phyloP scores from a whole-genome alignment of 768 basidiomycete species.

The Hericium rajendrae region DNA sequence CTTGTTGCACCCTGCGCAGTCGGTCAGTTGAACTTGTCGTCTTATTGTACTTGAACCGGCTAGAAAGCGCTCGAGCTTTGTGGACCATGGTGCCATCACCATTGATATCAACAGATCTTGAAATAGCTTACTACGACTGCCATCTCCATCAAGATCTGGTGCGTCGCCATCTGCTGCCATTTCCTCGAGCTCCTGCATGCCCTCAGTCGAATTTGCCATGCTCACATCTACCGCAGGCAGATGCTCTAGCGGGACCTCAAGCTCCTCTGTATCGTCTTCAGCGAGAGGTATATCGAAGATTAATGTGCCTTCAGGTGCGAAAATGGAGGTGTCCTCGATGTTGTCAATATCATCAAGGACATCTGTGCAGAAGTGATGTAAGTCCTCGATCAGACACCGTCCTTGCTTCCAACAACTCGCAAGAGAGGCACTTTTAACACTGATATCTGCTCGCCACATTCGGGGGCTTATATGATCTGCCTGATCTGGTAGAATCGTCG shows the following conservation, averaged over 20 bases:
- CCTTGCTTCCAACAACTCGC: background rate
- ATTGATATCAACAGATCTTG: background rate
- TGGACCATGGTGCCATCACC: background rate
- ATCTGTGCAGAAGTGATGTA: too few species aligned
- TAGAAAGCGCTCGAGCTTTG: background rate
- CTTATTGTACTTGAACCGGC: background rate
- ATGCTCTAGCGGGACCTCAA: too few species aligned
- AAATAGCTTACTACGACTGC: background rate
- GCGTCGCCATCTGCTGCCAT: too few species aligned
- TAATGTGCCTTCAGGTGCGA: background rate
- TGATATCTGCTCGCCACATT: background rate
- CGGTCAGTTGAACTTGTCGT: background rate
- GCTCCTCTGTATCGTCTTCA: too few species aligned
- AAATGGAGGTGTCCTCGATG: conserved; percentile 5
- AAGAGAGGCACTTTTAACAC: background rate
- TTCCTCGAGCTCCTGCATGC: background rate
- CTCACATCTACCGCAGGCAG: too few species aligned
- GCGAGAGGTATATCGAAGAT: background rate
- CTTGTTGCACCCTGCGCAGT: background rate
- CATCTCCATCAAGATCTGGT: background rate
- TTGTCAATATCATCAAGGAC: too few species aligned
- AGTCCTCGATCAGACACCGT: background rate
- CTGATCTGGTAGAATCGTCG: background rate
- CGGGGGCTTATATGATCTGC: background rate
- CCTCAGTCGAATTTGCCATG: background rate